Conservation (phyloP, 768 basidiomycete species). For the Trametes elegans region DNA sequence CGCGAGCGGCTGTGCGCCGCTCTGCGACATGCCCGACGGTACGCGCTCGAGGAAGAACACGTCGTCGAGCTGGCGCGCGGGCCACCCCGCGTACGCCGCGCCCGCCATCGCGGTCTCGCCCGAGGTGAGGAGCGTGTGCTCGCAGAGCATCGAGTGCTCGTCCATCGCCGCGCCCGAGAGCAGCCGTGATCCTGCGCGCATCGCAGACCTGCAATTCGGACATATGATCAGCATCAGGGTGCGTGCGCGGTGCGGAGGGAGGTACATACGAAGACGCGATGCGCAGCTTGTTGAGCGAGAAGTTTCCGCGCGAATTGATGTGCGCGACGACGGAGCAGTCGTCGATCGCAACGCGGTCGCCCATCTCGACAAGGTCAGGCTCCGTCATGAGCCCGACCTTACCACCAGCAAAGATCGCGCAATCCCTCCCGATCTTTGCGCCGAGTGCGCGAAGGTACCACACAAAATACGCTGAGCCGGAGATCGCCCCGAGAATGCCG, state of each 20-base stretch:
- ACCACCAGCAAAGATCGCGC: constrained; percentile 40
- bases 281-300: constrained; percentile 41
- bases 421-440: constrained; percentile 43
- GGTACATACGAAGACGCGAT: constrained; percentile 37
- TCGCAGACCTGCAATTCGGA: constrained; percentile 36
- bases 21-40: not conserved
- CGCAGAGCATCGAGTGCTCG: constrained; percentile 45
- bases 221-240: not conserved
- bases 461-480: constrained; percentile 42
- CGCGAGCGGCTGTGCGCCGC: not conserved
- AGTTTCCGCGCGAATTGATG: constrained; percentile 46
- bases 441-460: constrained; percentile 46
- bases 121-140: constrained; percentile 46
- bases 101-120: constrained; percentile 45
- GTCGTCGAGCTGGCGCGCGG: constrained; percentile 34
- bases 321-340: constrained; percentile 48
- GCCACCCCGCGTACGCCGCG: constrained; percentile 43
- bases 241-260: not conserved
- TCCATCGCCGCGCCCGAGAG: constrained; percentile 53
- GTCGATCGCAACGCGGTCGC: constrained; percentile 43
- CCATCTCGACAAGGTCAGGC: constrained; percentile 46
- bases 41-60: constrained; percentile 8
- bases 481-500: constrained; percentile 39
- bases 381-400: constrained; percentile 45
- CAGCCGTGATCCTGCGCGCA: constrained; percentile 45